Conservation (phyloP, 768 basidiomycete genomes). For the Lentinula sp. region DNA sequence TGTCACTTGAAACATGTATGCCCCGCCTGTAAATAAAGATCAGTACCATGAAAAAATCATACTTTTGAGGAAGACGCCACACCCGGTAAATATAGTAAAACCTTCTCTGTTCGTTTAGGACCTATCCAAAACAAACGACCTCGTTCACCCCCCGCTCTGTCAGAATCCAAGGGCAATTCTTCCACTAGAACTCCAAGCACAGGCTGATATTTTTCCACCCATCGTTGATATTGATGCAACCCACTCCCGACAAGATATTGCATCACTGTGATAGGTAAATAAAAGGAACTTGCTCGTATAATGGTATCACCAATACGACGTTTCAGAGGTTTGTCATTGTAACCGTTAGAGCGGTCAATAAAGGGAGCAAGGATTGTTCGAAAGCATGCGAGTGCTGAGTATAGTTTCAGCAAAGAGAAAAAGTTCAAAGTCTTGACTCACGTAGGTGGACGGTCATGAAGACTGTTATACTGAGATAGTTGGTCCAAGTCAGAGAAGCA, state of each 20-base stretch:
- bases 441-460: neutral
- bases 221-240: neutral
- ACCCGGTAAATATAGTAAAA: slow-evolving; percentile 29
- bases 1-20: slow-evolving; percentile 3
- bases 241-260: neutral
- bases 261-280: neutral
- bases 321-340: neutral
- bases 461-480: neutral
- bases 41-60: neutral
- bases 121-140: slow-evolving; percentile 27
- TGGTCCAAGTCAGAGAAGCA: neutral
- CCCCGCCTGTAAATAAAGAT: slow-evolving; percentile 3
- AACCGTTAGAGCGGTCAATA: neutral
- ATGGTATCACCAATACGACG: neutral
- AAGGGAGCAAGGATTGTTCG: neutral
- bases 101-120: slow-evolving; percentile 22
- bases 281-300: neutral
- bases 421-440: neutral
- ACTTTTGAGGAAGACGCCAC: neutral
- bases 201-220: neutral
- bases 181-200: neutral
- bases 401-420: neutral
- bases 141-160: slow-evolving; percentile 1
- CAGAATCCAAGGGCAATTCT: neutral
- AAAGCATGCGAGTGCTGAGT: neutral